Base-by-base conservation (phyloP, 352 stramenopile species). In the Pythium coloratum region DNA sequence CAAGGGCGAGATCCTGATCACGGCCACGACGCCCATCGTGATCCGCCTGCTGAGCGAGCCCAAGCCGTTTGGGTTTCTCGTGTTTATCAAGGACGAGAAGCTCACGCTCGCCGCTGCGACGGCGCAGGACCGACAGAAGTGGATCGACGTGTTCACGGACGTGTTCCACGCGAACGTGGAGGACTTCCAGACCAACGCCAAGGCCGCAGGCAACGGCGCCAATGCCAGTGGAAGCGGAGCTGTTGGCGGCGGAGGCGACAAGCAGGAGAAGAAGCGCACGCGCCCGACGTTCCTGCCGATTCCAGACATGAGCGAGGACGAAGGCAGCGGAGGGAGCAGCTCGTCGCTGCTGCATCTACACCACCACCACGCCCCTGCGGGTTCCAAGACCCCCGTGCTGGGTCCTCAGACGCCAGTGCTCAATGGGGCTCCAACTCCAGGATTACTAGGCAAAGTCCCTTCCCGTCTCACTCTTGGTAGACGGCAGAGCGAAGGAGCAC, bases 1-100 rank as follows among this genome's bases (percentile, higher is more conserved):
- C 69, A 92, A 92, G 70, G 84, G 82, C 13, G 82, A 92, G 72
- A 88, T 92, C 63, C 51, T 73, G 40, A 63, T 92, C 53, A 71
- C 79, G 24, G 58, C 75, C 16, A 86, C 77, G 57, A 92, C 81
- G 47, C 84, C 82, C 51, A 92, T 94, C 63, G 84, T 76, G 30
- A 91, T 94, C 60, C 81, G 84, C 28, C 75, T 91, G 56, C 69
- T 81, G 51, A 83, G 66, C 54, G 82, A 91, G 64, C 84, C 84
- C 16, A 94, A 92, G 66, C 84, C 84, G 6, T 86, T 84, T 32
- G 77, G 76, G 1, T 91, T 94, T 47, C 34, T 92, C 47, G 69
- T 94, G 16, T 91, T 91, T 49, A 86, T 94, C 62, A 85, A 86
- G 53, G 81, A 92, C 67, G 83, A 89, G 34, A 94, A 94, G 74